Conservation (phyloP, 2,329 filamentous ascomycete genomes). For the Penicillium hesseltinei region DNA sequence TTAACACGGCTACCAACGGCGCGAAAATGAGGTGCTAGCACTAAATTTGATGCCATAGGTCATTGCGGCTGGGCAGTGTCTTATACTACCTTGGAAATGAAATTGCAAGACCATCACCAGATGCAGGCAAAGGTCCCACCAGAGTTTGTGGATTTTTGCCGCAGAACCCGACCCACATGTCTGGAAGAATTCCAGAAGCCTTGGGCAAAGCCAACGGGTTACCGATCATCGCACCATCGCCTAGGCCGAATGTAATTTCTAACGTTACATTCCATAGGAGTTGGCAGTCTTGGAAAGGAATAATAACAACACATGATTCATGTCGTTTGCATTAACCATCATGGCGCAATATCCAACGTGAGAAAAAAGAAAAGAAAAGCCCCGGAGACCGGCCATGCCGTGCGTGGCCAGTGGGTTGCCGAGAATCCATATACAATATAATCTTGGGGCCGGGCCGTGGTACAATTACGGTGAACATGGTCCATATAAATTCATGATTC, state of each 20-base stretch:
- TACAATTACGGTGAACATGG: neutral
- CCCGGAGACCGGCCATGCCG: neutral
- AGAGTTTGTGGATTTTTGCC: neutral
- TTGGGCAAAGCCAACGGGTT: neutral
- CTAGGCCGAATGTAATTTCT: neutral
- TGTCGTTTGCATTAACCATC: neutral
- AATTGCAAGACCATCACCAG: neutral
- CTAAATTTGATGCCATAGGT: conserved; percentile 33
- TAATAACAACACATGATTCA: neutral
- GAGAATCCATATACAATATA: neutral
- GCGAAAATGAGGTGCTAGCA: conserved; percentile 29
- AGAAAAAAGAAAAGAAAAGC: neutral
- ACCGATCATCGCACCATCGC: neutral
- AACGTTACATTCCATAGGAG: neutral
- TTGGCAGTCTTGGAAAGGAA: neutral
- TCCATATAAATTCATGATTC: neutral
- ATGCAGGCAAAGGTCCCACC: neutral
- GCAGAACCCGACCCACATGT: neutral
- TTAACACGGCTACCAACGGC: conserved; percentile 11
- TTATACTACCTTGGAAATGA: conserved; percentile 11
- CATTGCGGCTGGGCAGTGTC: conserved; percentile 10
- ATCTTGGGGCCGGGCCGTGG: neutral
- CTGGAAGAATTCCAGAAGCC: conserved; percentile 3
- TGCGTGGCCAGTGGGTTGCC: neutral
- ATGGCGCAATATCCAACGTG: neutral